phyloP scores from a whole-genome alignment of 1,139 yeast species.

The Candida glucosophila region DNA sequence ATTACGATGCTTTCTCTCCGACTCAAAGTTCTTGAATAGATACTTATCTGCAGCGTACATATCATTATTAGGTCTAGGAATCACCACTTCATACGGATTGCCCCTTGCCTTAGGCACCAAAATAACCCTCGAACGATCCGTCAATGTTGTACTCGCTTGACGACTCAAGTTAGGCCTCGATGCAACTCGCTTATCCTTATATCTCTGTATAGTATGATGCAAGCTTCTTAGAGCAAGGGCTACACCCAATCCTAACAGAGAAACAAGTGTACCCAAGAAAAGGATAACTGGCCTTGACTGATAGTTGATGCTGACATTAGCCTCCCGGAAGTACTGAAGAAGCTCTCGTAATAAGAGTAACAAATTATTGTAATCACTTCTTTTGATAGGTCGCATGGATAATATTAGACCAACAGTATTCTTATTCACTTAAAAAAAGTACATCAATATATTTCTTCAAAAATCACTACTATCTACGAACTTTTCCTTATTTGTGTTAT shows the following conservation, averaged over 20 bases:
- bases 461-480: no score
- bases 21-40: constrained; percentile 44
- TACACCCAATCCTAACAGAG: constrained; percentile 37
- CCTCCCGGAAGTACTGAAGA: constrained; percentile 27
- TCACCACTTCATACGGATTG: constrained; percentile 37
- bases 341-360: constrained; percentile 30
- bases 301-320: constrained; percentile 33
- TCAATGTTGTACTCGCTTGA: constrained; percentile 35
- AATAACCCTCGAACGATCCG: constrained; percentile 48
- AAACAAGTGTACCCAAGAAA: constrained; percentile 32
- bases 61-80: constrained; percentile 52
- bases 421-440: constrained; percentile 5
- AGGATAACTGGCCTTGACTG: constrained; percentile 38
- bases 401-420: constrained; percentile 1
- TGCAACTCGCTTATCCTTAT: constrained; percentile 14
- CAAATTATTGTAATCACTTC: constrained; percentile 27
- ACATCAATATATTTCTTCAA: no score
- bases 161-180: constrained; percentile 34
- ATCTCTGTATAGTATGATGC: constrained; percentile 25
- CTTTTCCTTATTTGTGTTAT: no score
- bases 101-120: constrained; percentile 44
- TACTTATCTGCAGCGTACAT: constrained; percentile 64
- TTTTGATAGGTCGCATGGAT: no score
- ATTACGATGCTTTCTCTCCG: constrained; percentile 27
- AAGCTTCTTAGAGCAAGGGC: constrained; percentile 25